These are phyloP conservation scores for Corynascus novoguineensis DNA, from an alignment of 495 filamentous ascomycete genomes.

Conservation along the genomic window DNA sequence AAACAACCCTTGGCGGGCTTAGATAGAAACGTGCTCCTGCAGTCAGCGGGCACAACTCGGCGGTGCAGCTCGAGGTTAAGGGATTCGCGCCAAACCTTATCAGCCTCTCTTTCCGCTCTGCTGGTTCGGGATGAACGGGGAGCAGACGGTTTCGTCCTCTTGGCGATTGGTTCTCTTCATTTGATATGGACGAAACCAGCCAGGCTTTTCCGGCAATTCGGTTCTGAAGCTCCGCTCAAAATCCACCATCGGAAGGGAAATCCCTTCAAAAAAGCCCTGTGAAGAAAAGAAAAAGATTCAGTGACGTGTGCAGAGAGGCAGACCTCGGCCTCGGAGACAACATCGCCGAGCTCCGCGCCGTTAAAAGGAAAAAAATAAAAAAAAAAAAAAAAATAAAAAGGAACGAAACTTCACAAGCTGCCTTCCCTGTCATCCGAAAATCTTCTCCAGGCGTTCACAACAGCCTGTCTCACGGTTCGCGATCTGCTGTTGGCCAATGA, in stretches of 20 bases:
- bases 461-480: not conserved
- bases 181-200: not conserved
- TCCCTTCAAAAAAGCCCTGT: not conserved
- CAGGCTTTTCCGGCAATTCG: not conserved
- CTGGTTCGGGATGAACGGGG: not conserved
- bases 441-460: not conserved
- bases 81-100: not conserved
- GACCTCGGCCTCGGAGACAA: too few relatives aligned
- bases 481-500: not conserved
- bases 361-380: slow-evolving; percentile 8
- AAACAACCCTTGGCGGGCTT: not conserved
- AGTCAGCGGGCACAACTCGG: slow-evolving; percentile 11
- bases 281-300: slow-evolving; percentile 14
- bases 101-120: not conserved
- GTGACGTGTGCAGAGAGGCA: too few relatives aligned
- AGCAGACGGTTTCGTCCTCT: not conserved
- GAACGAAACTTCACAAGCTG: slow-evolving; percentile 1
- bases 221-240: not conserved
- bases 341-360: not conserved
- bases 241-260: not conserved
- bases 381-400: slow-evolving; percentile 7
- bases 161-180: not conserved
- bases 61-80: not conserved
- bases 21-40: not conserved
- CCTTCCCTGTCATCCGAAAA: slow-evolving; percentile 1